Evolutionary conservation across 2,329 filamentous ascomycete species (phyloP).

Genomic region (Chrysoporthe cubensis): DNA sequence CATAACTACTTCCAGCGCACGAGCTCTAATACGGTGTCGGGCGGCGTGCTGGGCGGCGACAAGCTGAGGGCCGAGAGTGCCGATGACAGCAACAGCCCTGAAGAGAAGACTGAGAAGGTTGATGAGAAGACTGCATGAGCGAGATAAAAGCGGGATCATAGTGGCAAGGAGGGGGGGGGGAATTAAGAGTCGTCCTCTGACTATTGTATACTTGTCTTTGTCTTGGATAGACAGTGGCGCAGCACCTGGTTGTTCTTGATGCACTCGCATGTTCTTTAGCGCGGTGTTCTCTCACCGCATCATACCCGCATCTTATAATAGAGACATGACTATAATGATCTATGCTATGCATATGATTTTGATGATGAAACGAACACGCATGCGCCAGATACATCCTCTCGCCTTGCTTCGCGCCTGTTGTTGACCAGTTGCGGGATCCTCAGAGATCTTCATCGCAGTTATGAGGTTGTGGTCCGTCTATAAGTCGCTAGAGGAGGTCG

Average conservation of each 20-base stretch:
- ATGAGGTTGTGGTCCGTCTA: no score
- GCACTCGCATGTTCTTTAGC: background rate
- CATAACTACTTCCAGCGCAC: conserved; percentile 57
- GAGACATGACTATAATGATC: background rate
- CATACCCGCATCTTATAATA: conserved; percentile 16
- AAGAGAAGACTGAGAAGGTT: conserved; percentile 18
- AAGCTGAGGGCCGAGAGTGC: conserved; percentile 20
- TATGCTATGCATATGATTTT: background rate
- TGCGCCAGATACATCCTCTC: background rate
- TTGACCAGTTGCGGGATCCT: no score
- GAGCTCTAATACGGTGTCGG: conserved; percentile 24
- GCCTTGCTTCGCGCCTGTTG: background rate
- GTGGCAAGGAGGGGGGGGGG: background rate
- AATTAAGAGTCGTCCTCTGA: background rate
- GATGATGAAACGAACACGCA: background rate
- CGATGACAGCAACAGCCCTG: conserved; percentile 12
- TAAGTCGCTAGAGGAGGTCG: no score
- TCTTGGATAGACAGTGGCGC: background rate
- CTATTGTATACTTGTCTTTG: background rate
- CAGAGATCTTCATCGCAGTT: no score
- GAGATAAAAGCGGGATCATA: background rate
- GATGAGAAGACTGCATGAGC: background rate
- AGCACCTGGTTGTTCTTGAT: background rate
- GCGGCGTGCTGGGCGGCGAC: conserved; percentile 18
- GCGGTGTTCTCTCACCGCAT: background rate